phyloP scores from a whole-genome alignment of 1,139 yeast species.

The Debaryomyces nepalensis region DNA sequence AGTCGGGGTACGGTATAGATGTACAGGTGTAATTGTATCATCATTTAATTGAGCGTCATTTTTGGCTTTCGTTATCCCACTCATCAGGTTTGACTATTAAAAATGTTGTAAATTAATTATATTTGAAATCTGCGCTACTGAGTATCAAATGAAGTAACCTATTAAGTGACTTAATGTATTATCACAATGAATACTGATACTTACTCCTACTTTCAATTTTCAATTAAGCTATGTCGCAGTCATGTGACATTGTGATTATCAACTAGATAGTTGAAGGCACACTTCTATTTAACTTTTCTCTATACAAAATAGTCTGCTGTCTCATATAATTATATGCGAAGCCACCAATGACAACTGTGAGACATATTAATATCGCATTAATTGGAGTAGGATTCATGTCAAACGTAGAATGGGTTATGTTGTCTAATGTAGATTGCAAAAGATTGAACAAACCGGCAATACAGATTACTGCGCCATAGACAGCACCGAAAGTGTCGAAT shows the following conservation, averaged over 20 bases:
- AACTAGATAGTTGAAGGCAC: not conserved
- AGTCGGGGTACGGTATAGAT: conserved; percentile 7
- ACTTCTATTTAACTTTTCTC: conserved; percentile 20
- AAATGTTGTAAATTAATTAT: no score
- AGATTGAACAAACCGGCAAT: conserved; percentile 46
- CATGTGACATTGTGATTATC: not conserved
- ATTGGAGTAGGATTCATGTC: conserved; percentile 50
- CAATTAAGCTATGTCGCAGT: no score
- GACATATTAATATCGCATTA: conserved; percentile 33
- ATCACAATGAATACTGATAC: no score
- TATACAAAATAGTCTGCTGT: conserved; percentile 32
- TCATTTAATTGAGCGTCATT: not conserved
- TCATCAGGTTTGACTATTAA: no score
- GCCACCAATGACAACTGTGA: conserved; percentile 38
- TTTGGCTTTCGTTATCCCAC: no score
- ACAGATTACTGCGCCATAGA: conserved; percentile 50
- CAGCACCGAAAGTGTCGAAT: conserved; percentile 53
- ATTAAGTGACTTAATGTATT: no score
- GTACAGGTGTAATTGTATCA: not conserved
- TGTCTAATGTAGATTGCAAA: conserved; percentile 44
- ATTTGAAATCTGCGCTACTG: no score
- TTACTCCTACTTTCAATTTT: no score
- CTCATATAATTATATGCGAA: conserved; percentile 36
- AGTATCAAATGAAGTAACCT: no score
- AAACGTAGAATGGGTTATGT: conserved; percentile 43